A percentile compares a stretch with the other conserved stretches of the same genome.
Conservation (phyloP, 1,284 basidiomycete species). For the Phlebopus sp. region DNA sequence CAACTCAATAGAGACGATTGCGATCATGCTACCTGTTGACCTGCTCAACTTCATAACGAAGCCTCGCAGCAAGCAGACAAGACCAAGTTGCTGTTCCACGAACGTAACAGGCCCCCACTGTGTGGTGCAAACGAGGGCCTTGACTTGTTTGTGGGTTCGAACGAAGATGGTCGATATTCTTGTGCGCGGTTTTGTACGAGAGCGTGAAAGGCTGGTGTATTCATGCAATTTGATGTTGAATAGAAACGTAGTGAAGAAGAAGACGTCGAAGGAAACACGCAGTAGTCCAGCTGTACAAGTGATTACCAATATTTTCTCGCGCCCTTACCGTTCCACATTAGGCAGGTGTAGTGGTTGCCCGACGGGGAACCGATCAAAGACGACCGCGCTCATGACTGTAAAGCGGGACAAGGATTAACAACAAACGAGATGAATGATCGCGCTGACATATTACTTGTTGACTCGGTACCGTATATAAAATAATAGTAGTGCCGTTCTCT, state of each 20-base stretch:
- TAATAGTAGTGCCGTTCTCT: not conserved
- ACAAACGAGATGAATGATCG: no score
- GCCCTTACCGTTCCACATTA: conserved; percentile 4
- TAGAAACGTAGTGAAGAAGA: not conserved
- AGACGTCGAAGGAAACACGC: no score
- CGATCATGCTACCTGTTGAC: conserved; percentile 36
- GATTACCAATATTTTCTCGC: conserved; percentile 23
- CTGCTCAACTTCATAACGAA: conserved; percentile 50
- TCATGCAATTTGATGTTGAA: not conserved
- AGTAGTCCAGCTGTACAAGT: conserved; percentile 14
- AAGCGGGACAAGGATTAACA: not conserved
- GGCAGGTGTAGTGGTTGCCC: conserved; percentile 22
- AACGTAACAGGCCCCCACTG: conserved; percentile 54
- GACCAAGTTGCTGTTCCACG: conserved; percentile 46
- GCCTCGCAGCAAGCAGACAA: conserved; percentile 36
- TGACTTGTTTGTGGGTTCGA: conserved; percentile 53
- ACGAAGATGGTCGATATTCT: not conserved
- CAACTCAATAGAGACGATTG: conserved; percentile 56
- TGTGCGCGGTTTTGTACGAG: not conserved
- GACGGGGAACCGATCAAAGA: not conserved
- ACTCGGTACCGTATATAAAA: not conserved
- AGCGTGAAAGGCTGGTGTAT: not conserved
- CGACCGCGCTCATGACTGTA: not conserved
- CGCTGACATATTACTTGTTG: no score
- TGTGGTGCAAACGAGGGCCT: conserved; percentile 40